Percentiles rank a stretch among this genome's conserved stretches.
phyloP scores from a whole-genome alignment of 257 asterid genomes.

The Solanum peruvianum region DNA sequence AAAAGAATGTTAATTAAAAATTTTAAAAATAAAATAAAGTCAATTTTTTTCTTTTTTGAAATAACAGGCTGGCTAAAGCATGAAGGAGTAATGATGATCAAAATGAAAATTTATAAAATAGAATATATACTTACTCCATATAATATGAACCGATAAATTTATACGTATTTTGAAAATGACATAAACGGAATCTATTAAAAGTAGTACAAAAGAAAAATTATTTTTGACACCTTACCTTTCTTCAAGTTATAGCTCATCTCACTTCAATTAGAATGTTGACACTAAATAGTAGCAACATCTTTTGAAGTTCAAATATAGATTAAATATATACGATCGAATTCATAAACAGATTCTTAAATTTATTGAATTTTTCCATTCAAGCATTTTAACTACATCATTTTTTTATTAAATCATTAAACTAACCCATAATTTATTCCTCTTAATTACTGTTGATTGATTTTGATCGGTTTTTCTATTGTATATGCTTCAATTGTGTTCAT shows the following conservation, averaged over 20 bases:
- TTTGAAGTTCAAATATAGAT: background rate
- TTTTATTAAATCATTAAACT: too few relatives aligned
- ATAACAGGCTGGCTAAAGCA: background rate
- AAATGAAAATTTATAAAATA: background rate
- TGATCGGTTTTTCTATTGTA: too few relatives aligned
- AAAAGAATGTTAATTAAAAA: background rate
- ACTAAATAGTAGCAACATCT: background rate
- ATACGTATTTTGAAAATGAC: background rate
- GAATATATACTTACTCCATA: constrained; percentile 1
- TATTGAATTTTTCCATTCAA: too few relatives aligned
- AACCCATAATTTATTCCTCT: too few relatives aligned
- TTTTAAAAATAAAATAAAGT: background rate
- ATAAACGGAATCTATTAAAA: background rate
- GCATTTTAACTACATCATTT: too few relatives aligned
- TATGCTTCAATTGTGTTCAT: too few relatives aligned
- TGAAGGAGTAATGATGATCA: background rate
- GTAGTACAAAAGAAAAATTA: background rate
- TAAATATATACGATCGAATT: too few relatives aligned
- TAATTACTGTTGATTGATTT: too few relatives aligned
- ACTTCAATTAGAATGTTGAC: background rate
- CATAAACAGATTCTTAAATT: too few relatives aligned
- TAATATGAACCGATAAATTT: background rate
- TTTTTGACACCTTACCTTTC: background rate
- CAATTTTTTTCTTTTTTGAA: background rate
- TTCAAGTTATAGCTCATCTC: background rate